phyloP scores from a whole-genome alignment of 106 monocot genomes.

The Dendrobium catenatum region DNA sequence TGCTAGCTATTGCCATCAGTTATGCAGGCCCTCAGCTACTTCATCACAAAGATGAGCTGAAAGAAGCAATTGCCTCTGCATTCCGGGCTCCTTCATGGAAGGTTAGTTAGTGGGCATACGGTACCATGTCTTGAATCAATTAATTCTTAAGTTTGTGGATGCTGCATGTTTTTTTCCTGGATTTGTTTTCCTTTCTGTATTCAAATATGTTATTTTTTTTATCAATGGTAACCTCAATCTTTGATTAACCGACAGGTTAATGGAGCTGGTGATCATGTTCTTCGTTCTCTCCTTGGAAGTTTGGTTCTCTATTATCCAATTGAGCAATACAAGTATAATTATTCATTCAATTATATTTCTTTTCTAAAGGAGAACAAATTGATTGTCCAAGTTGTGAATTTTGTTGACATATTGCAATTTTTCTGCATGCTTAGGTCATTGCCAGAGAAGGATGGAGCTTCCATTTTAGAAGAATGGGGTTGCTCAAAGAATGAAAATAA shows the following conservation, averaged over 20 bases:
- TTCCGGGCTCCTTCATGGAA: constrained; percentile 98
- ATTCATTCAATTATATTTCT: constrained; percentile 4
- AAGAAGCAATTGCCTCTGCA: constrained; percentile 67
- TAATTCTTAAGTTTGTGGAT: neutral
- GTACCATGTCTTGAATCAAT: neutral
- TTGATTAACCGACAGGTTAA: constrained; percentile 50
- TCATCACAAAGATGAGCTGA: constrained; percentile 63
- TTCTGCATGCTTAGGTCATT: constrained; percentile 35
- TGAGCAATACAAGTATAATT: constrained; percentile 78
- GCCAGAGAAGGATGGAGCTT: constrained; percentile 23
- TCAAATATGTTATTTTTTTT: neutral
- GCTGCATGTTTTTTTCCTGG: neutral
- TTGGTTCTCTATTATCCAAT: constrained; percentile 80
- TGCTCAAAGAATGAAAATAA: constrained; percentile 51
- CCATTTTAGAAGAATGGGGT: constrained; percentile 72
- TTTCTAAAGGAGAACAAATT: constrained; percentile 1
- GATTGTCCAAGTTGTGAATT: neutral
- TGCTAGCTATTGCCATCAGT: constrained; percentile 71
- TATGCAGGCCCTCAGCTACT: constrained; percentile 72
- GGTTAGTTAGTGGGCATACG: constrained; percentile 27
- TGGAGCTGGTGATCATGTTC: constrained; percentile 88
- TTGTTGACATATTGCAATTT: neutral
- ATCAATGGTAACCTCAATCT: neutral
- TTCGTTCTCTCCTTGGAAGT: constrained; percentile 84
- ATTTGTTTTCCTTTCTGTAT: neutral